Base-by-base conservation (phyloP, 2,329 filamentous ascomycete genomes). In the Penicillium sp. region DNA sequence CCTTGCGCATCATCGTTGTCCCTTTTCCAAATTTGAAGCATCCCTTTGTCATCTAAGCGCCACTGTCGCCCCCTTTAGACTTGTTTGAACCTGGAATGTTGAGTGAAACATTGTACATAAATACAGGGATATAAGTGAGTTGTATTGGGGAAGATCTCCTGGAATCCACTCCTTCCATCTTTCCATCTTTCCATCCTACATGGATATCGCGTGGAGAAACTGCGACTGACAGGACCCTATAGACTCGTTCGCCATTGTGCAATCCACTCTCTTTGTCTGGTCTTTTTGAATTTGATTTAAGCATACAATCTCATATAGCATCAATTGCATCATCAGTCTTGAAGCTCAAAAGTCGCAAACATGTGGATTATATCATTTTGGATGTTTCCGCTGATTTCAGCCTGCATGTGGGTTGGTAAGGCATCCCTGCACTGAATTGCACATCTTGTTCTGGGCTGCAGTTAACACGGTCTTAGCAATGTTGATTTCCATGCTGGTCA, bases 331-430 rank as follows among this genome's bases (percentile, higher is more conserved):
- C 12, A 7, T 43, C 12, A 30, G 17, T 30, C 30, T 30, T 10
- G 7, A 49, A 37, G 9, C 10, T 36, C 50, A 33, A 8, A 25
- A 31, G 11, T 42, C 31, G 38, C 37, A 43, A 70, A 57, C 40
- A 77, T 77, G 75, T 77, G 75, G 75, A 68, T 76, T 33, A 60
- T 78, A 44, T 78, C 77, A 30, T 77, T 76, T 56, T 78, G 76
- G 83, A 69, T 84, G 30, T 77, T 87, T 30, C 84, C 85, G 26
- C 70, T 86, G 47, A 79, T 87, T 63, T 82, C 83, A 55, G 78
- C 83, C n/a, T 67, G 66, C 67, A 77, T 80, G 69, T 84, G 82
- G 82, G 69, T 83, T 56, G 78, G 75, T 77, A 69, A 53, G 73
- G 37, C 28, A 42, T 17, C 44, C 17, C 12, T n/a, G 36, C 9